Conservation (phyloP, 2,329 filamentous ascomycete genomes). For the Stenocarpella maydis region DNA sequence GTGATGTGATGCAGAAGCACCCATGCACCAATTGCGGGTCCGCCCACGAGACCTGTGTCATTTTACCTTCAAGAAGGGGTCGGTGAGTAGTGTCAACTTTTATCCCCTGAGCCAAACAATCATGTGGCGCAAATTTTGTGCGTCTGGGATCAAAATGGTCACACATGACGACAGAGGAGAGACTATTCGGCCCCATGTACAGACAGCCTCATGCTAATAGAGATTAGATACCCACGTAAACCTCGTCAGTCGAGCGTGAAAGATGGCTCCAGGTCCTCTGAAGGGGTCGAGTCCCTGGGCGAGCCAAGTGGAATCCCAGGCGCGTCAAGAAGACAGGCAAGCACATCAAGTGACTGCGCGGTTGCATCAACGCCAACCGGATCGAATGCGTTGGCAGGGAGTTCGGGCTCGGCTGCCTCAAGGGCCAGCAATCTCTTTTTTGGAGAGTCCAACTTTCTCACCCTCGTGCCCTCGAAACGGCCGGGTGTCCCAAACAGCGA, state of each 20-base stretch:
- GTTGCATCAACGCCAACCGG: neutral
- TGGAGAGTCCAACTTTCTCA: conserved; percentile 51
- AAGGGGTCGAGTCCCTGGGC: neutral
- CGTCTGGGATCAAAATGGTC: neutral
- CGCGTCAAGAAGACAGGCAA: neutral
- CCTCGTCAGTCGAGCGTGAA: conserved; percentile 21
- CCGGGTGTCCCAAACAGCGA: neutral
- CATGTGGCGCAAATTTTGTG: neutral
- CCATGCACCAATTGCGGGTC: conserved; percentile 38
- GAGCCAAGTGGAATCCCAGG: neutral
- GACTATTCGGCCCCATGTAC: no score
- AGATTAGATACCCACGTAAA: conserved; percentile 36
- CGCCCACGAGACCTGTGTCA: conserved; percentile 34
- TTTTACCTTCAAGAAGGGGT: conserved; percentile 37
- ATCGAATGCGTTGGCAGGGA: neutral
- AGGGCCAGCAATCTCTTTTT: conserved; percentile 46
- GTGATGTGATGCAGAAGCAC: conserved; percentile 37
- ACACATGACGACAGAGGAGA: neutral
- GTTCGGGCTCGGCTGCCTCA: conserved; percentile 36
- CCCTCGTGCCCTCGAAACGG: conserved; percentile 39
- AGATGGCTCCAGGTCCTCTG: conserved; percentile 13
- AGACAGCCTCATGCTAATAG: neutral
- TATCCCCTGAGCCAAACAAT: neutral
- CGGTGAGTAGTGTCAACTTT: neutral
- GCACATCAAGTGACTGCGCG: neutral